A percentile compares a stretch with the other conserved stretches of the same genome.
These are phyloP conservation scores for Bassia scoparia DNA, from an alignment of 148 eudicot species.

Conservation along the genomic window DNA sequence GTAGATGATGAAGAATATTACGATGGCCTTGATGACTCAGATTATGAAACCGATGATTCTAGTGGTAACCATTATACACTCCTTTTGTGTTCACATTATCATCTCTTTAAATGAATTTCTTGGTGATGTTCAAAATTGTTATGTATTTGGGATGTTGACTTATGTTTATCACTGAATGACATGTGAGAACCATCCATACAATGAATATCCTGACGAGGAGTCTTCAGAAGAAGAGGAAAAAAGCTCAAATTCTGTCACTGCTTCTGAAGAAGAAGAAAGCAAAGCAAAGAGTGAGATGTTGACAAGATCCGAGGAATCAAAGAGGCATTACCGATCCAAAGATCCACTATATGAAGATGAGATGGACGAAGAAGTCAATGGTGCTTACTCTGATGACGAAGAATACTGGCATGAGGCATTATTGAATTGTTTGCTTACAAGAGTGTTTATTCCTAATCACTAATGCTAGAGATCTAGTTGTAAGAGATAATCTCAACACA, in stretches of 20 bases:
- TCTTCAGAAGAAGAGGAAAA: conserved; percentile 48
- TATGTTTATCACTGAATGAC: conserved; percentile 18
- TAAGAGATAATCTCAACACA: no score
- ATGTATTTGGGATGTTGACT: conserved; percentile 5
- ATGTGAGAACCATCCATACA: conserved; percentile 71
- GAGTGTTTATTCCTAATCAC: no score
- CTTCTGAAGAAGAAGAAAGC: conserved; percentile 43
- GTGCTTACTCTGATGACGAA: conserved; percentile 16
- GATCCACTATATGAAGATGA: conserved; percentile 39
- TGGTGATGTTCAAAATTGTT: no score
- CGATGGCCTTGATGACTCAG: conserved; percentile 72
- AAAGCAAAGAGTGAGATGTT: conserved; percentile 21
- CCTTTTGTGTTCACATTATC: no score
- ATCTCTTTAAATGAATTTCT: no score
- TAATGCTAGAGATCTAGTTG: no score
- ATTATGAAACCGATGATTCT: conserved; percentile 77
- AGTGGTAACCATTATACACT: conserved; percentile 56
- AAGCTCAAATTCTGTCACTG: conserved; percentile 35
- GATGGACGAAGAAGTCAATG: not conserved
- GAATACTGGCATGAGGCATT: conserved; percentile 19
- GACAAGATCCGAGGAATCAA: conserved; percentile 20
- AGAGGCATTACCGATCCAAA: conserved; percentile 24
- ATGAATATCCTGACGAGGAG: conserved; percentile 83
- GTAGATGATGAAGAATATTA: conserved; percentile 71
- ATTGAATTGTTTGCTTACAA: conserved; percentile 18